Percentiles rank a stretch among this genome's conserved stretches.
phyloP scores from a whole-genome alignment of 495 filamentous ascomycete species.

The Podospora pseudopauciseta region DNA sequence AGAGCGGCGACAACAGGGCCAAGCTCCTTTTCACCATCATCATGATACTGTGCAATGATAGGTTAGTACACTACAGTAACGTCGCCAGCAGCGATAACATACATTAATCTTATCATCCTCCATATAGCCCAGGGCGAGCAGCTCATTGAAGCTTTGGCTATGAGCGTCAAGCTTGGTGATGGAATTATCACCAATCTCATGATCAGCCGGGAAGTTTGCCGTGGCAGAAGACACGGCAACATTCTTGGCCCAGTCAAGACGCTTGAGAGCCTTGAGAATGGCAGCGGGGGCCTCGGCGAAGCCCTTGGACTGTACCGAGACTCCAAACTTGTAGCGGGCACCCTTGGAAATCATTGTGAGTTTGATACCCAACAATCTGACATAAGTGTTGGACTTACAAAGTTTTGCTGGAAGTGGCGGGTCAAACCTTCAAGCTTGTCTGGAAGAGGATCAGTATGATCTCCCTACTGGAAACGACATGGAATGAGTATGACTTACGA shows the following conservation, averaged over 20 bases:
- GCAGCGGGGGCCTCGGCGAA: slow-evolving; percentile 59
- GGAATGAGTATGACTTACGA: slow-evolving; percentile 14
- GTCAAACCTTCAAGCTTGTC: slow-evolving; percentile 51
- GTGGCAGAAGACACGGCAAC: slow-evolving; percentile 35
- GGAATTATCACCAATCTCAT: slow-evolving; percentile 8
- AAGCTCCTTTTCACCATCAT: slow-evolving; percentile 75
- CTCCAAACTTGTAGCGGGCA: slow-evolving; percentile 78
- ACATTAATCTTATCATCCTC: slow-evolving; percentile 65
- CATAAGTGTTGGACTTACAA: slow-evolving; percentile 46
- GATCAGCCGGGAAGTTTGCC: slow-evolving; percentile 17
- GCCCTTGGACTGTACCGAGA: slow-evolving; percentile 57
- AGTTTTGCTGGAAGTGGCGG: slow-evolving; percentile 68
- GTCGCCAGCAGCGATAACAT: slow-evolving; percentile 30
- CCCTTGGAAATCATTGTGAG: slow-evolving; percentile 54
- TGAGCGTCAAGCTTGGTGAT: slow-evolving; percentile 3
- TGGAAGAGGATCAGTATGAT: slow-evolving; percentile 9
- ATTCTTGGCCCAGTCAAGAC: slow-evolving; percentile 63
- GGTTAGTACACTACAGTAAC: slow-evolving; percentile 27
- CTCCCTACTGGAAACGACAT: too few species aligned
- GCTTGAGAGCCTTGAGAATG: slow-evolving; percentile 55
- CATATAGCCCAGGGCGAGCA: slow-evolving; percentile 73
- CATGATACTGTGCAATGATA: slow-evolving; percentile 61
- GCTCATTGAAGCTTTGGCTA: slow-evolving; percentile 63
- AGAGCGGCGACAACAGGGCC: slow-evolving; percentile 74
- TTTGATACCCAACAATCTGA: background rate